These are phyloP conservation scores for Saccharum hybrid DNA, from an alignment of 202 grass and related monocot genomes.

Conservation along the genomic window DNA sequence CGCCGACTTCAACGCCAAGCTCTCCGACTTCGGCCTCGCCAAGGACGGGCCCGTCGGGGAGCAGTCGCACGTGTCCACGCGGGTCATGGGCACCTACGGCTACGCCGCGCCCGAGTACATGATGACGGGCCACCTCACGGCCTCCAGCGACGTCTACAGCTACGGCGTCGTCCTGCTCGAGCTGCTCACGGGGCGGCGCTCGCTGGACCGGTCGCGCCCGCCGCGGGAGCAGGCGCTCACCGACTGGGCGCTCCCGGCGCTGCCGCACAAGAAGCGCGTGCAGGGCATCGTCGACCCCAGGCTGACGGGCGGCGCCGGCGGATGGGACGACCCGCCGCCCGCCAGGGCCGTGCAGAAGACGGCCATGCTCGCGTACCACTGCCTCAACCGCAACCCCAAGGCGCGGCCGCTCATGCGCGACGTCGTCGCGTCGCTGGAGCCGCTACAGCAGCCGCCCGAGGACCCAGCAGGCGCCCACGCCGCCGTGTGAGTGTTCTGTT, in stretches of 20 bases:
- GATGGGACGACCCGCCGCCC: slow-evolving; percentile 17
- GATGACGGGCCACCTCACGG: slow-evolving; percentile 89
- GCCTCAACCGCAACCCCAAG: slow-evolving; percentile 78
- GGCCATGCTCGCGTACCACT: slow-evolving; percentile 83
- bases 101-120: slow-evolving; percentile 96
- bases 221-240: slow-evolving; percentile 66
- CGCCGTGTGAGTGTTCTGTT: not conserved
- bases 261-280: slow-evolving; percentile 66
- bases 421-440: slow-evolving; percentile 74
- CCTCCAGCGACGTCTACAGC: slow-evolving; percentile 95
- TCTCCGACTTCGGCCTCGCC: slow-evolving; percentile 95
- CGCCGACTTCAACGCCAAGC: slow-evolving; percentile 65
- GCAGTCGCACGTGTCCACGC: slow-evolving; percentile 80
- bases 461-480: not conserved
- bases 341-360: slow-evolving; percentile 65
- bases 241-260: slow-evolving; percentile 68
- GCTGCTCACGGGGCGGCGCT: slow-evolving; percentile 69
- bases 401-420: slow-evolving; percentile 90
- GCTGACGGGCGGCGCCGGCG: slow-evolving; percentile 33
- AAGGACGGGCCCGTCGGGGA: slow-evolving; percentile 89
- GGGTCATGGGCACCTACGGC: slow-evolving; percentile 89
- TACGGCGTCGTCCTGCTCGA: slow-evolving; percentile 89
- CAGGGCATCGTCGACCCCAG: slow-evolving; percentile 66
- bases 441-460: slow-evolving; percentile 60
- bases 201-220: slow-evolving; percentile 70